Base-by-base conservation (phyloP, 345 rosid species). In the Durio zibethinus region DNA sequence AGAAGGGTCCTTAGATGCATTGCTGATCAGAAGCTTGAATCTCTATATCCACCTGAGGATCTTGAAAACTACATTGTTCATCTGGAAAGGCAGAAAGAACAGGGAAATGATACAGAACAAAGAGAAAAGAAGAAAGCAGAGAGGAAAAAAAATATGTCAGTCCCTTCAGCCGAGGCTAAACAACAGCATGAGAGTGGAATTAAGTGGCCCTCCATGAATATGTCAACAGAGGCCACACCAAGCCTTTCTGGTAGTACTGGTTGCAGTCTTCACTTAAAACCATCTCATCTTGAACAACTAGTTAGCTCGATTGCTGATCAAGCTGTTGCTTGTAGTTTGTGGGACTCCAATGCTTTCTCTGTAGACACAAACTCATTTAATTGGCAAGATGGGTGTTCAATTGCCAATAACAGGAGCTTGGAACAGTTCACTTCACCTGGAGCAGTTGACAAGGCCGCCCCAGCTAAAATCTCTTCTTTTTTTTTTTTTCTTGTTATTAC, bases 1-100 rank as follows among this genome's bases (percentile, higher is more conserved):
- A 77, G 38, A 67, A 31, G 60, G 61, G 82, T 80, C 35, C 16
- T 77, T 23, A 78, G 63, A 81, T 88, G 85, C 79, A 53, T 84
- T 48, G 69, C 56, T 16, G 75, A 70, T n/a, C 67, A 72, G 79
- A 67, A 74, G 59, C 77, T 88, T 15, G 80, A 79, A 21, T 79
- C 71, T 7, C 38, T 15, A 59, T 65, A 35, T 14, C 67, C 77
- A 25, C 70, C 56, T 45, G 40, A 59, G 77, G 10, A 29, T 40
- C 71, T 76, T 35, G 62, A 76, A 64, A 21, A 63, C 48, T 40
- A 62, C 15, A 63, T 85, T 42, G 16, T 36, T 21, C 16, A 27
- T 42, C 67, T 84, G 16, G 81, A 82, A 76, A 79, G 36, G 40
- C 62, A 53, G 54, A 77, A 67, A 43, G 63, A 52, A 11, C 47